A percentile compares a stretch with the other conserved stretches of the same genome.
Evolutionary conservation across 192 early-diverging fungal genomes (phyloP).

Genomic region (Piromyces finnis): DNA sequence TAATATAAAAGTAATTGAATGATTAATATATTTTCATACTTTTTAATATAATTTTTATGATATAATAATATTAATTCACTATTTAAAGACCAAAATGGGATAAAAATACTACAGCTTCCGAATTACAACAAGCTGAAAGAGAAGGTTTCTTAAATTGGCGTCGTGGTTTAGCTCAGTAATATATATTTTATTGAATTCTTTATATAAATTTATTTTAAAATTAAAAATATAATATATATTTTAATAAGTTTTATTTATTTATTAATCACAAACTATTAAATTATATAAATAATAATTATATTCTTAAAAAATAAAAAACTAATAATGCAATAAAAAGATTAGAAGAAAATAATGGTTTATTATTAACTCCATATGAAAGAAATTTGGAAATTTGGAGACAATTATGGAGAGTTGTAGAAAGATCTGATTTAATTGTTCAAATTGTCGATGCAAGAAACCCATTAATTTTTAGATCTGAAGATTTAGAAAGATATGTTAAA

Average conservation of each 20-base stretch:
- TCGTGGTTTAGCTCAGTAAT: constrained; percentile 59
- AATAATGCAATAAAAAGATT: no score
- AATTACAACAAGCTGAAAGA: constrained; percentile 67
- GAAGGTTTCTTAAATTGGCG: constrained; percentile 85
- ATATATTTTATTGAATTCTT: no score
- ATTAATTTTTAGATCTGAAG: constrained; percentile 69
- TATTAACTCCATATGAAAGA: constrained; percentile 95
- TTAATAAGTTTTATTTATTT: no score
- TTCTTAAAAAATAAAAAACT: no score
- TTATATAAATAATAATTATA: no score
- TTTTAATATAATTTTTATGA: no score
- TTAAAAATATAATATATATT: no score
- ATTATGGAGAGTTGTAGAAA: constrained; percentile 96
- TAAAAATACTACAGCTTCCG: constrained; percentile 51
- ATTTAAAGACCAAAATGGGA: constrained; percentile 66
- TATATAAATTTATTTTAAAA: no score
- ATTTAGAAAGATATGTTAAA: constrained; percentile 77
- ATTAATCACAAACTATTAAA: no score
- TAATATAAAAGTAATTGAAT: no score
- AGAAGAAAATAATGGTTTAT: constrained; percentile 78
- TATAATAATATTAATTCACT: no score
- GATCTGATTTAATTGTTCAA: constrained; percentile 88
- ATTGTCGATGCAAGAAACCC: constrained; percentile 98
- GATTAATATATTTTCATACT: background rate
- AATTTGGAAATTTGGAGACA: constrained; percentile 99